Base-by-base conservation (phyloP, 148 eudicot genomes). In the Vaccinium macrocarpon region DNA sequence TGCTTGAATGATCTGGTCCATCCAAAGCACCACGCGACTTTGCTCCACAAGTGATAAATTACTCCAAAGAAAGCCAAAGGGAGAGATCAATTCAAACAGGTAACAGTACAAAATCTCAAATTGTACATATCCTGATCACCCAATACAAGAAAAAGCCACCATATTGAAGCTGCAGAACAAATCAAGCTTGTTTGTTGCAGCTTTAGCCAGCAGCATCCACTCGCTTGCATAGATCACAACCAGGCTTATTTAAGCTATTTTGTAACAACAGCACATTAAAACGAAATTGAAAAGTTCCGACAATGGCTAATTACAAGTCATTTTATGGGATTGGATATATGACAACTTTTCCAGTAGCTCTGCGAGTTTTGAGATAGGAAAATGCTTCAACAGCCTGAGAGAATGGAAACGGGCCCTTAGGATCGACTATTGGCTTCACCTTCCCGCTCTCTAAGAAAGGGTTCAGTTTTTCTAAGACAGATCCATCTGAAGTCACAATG, bases 331-430 rank as follows among this genome's bases (percentile, higher is more conserved):
- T 92, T 32, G 99, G 99, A 86, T 91, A 84, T 82, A 97, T 87
- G 86, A 95, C 95, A 19, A 97, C 95, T 85, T 97, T 97, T 29
- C 99, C 99, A n/a, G 93, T 92, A 76, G 99, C 98, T 46, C 93
- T 89, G 81, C 86, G 87, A 50, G 98, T 90, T 88, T 97, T 96
- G 56, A 97, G 90, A 86, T 95, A 90, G 9, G 93, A 79, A 83
- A 95, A 97, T 64, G 99, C 98, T 80, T 95, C 97, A 53, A 87
- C 89, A 15, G 92, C 95, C 85, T 92, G 90, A 73, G 88, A 90
- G 32, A 95, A 97, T 23, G 96, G 86, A 82, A 92, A 97, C 5
- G 98, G 97, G 0, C 97, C 98, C 84, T 92, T 92, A 9, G 97
- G 91, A 61, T 97, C 99, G 1, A 97, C 59, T 38, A 97, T 73